A percentile compares a stretch with the other conserved stretches of the same genome.
phyloP scores from a whole-genome alignment of 164 flowering plant genomes.

The Vitis cinerea region DNA sequence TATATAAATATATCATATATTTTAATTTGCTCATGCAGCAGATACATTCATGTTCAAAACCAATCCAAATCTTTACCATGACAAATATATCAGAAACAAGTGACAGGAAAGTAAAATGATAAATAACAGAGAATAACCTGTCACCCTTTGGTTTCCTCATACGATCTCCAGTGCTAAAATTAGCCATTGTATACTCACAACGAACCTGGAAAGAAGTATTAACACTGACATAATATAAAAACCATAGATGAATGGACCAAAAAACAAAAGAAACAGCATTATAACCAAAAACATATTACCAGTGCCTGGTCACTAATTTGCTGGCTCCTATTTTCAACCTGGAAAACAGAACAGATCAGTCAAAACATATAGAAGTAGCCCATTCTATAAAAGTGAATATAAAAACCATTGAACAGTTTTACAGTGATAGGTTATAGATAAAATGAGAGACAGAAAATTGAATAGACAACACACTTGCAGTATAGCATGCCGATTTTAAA shows the following conservation, averaged over 20 bases:
- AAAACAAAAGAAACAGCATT: background rate
- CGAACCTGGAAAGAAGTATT: slow-evolving; percentile 58
- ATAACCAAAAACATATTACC: slow-evolving; percentile 39
- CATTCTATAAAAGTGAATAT: background rate
- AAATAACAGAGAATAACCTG: slow-evolving; percentile 44
- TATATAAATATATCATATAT: background rate
- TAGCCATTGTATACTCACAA: slow-evolving; percentile 98
- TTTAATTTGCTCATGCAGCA: background rate
- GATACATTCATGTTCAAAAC: background rate
- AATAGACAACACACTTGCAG: background rate
- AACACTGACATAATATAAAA: background rate
- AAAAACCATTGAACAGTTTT: background rate
- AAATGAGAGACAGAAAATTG: no score
- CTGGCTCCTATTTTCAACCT: slow-evolving; percentile 88
- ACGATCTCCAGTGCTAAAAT: slow-evolving; percentile 96
- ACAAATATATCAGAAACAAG: background rate
- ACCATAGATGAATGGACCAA: background rate
- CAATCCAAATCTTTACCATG: background rate
- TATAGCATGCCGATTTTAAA: background rate
- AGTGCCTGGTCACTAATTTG: slow-evolving; percentile 79
- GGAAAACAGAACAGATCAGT: slow-evolving; percentile 15
- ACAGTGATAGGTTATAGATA: no score
- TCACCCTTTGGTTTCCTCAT: slow-evolving; percentile 90
- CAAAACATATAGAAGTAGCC: background rate
- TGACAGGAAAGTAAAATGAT: background rate